These are phyloP conservation scores for Orbilia brochopaga DNA, from an alignment of 2,329 filamentous ascomycete species.

Conservation along the genomic window DNA sequence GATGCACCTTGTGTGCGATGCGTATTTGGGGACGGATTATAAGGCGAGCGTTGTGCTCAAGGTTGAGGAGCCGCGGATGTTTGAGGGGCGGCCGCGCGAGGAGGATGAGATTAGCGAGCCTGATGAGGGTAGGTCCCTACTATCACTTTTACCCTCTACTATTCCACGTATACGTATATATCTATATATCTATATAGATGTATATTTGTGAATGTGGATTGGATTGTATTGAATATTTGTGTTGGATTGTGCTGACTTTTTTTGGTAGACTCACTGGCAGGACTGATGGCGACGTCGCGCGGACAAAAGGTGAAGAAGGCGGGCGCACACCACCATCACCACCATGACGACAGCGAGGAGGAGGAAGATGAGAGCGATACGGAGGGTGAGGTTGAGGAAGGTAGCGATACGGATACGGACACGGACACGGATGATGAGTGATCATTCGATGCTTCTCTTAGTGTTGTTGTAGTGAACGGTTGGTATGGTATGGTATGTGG, in stretches of 20 bases:
- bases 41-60: slow-evolving; percentile 88
- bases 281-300: slow-evolving; percentile 88
- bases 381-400: slow-evolving; percentile 67
- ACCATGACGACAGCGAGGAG: slow-evolving; percentile 66
- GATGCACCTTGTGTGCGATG: slow-evolving; percentile 91
- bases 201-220: too few species aligned
- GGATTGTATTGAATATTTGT: too few species aligned
- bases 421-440: slow-evolving; percentile 66
- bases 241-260: too few species aligned
- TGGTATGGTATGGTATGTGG: neutral
- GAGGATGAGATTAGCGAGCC: slow-evolving; percentile 98
- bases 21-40: slow-evolving; percentile 91
- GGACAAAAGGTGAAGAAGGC: slow-evolving; percentile 65
- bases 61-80: slow-evolving; percentile 88
- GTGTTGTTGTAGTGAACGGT: too few species aligned
- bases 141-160: too few species aligned
- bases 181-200: too few species aligned
- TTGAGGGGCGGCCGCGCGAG: slow-evolving; percentile 71
- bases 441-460: too few species aligned
- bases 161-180: too few species aligned
- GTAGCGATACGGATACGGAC: slow-evolving; percentile 67
- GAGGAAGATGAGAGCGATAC: slow-evolving; percentile 82
- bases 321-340: slow-evolving; percentile 67
- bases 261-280: slow-evolving; percentile 90
- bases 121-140: slow-evolving; percentile 80